These are phyloP conservation scores for Juncus effusus DNA, from an alignment of 176 grass and related monocot species.

Conservation along the genomic window DNA sequence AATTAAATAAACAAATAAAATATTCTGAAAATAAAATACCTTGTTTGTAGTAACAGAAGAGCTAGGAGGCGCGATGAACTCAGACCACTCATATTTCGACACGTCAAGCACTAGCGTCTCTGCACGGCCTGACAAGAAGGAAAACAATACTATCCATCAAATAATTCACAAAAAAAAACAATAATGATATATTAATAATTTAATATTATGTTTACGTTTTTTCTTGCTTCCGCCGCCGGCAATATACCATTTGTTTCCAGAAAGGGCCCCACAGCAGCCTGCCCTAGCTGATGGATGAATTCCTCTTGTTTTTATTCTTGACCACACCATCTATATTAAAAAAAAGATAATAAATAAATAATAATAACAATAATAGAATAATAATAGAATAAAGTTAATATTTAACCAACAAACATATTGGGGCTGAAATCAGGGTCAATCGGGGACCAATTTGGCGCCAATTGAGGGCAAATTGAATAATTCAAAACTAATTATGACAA, in stretches of 20 bases:
- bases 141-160: neutral
- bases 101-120: constrained; percentile 89
- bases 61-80: constrained; percentile 70
- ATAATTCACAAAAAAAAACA: constrained; percentile 18
- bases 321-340: constrained; percentile 86
- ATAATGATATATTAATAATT: neutral
- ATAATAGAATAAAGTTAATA: neutral
- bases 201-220: constrained; percentile 51
- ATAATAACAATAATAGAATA: constrained; percentile 6
- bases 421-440: neutral
- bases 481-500: too few relatives aligned
- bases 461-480: too few relatives aligned
- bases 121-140: constrained; percentile 55
- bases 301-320: constrained; percentile 81
- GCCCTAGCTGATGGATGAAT: constrained; percentile 90
- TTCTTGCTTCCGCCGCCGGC: constrained; percentile 95
- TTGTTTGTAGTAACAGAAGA: constrained; percentile 79
- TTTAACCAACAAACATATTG: neutral
- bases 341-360: constrained; percentile 16
- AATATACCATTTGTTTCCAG: constrained; percentile 98
- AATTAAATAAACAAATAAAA: constrained; percentile 17
- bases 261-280: constrained; percentile 87
- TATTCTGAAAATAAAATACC: constrained; percentile 35
- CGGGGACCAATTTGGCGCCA: too few relatives aligned
- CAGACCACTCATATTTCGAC: constrained; percentile 76